Evolutionary conservation across 208 protist genomes (phyloP).

Genomic region (Acanthamoeba lenticulata): DNA sequence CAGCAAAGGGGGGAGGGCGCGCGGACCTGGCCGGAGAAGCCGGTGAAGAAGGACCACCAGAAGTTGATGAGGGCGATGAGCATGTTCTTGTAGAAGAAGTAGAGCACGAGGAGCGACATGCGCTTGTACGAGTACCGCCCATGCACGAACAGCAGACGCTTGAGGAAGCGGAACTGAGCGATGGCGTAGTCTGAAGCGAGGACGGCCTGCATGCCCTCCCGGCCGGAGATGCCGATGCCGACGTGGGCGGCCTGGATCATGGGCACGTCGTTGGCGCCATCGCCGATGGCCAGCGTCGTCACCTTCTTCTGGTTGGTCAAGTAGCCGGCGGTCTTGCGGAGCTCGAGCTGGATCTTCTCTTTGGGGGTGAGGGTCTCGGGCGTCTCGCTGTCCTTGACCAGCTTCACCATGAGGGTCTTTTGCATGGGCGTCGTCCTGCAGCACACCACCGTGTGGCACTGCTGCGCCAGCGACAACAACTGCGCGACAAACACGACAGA

Average conservation of each 20-base stretch:
- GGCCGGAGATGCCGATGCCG: conserved; percentile 88
- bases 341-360: conserved; percentile 46
- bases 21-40: conserved; percentile 89
- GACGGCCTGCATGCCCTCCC: conserved; percentile 89
- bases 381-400: conserved; percentile 63
- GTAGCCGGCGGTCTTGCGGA: conserved; percentile 22
- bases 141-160: conserved; percentile 93
- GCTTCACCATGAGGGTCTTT: conserved; percentile 76
- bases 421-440: conserved; percentile 87
- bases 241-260: conserved; percentile 88
- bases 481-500: neutral
- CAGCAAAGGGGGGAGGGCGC: neutral
- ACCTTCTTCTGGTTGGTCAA: conserved; percentile 41
- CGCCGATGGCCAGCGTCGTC: conserved; percentile 84
- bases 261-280: conserved; percentile 89
- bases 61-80: conserved; percentile 90
- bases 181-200: conserved; percentile 85
- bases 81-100: conserved; percentile 98
- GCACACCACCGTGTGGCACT: conserved; percentile 82
- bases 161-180: conserved; percentile 93
- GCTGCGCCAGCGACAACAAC: conserved; percentile 37
- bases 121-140: conserved; percentile 94
- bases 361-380: conserved; percentile 44
- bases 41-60: conserved; percentile 90
- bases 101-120: conserved; percentile 92